Percentiles rank a stretch among this genome's conserved stretches.
Evolutionary conservation across 1,284 basidiomycete species (phyloP).

Genomic region (Marasmius oreades): DNA sequence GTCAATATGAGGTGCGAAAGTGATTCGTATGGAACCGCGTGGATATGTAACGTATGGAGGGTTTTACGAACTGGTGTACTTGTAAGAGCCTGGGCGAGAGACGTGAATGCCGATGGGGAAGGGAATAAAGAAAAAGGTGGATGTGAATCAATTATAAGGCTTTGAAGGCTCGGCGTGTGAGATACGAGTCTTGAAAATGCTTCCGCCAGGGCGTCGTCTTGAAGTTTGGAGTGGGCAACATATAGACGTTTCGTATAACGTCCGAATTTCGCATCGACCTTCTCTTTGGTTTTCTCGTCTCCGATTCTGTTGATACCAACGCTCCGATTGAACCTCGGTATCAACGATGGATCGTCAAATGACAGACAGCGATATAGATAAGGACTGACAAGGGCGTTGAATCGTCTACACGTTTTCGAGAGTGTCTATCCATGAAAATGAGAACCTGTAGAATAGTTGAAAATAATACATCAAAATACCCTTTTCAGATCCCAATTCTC

Average conservation of each 20-base stretch:
- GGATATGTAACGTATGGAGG: neutral
- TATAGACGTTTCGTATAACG: neutral
- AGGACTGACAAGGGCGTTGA: neutral
- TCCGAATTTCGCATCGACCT: neutral
- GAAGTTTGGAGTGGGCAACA: neutral
- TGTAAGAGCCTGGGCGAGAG: neutral
- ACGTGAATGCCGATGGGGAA: neutral
- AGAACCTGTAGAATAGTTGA: too few relatives aligned
- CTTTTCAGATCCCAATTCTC: neutral
- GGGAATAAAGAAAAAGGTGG: neutral
- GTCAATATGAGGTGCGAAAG: slow-evolving; percentile 2
- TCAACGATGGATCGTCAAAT: neutral
- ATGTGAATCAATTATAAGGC: neutral
- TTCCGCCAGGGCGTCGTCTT: neutral
- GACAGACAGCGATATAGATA: neutral
- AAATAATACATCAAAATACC: neutral
- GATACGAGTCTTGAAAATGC: neutral
- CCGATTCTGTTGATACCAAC: neutral
- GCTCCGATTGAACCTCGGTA: neutral
- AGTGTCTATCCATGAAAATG: neutral
- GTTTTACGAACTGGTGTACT: neutral
- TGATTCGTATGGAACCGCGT: neutral
- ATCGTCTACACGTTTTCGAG: neutral
- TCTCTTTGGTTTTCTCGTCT: neutral
- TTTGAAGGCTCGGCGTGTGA: neutral